Conservation (phyloP, 1,284 basidiomycete species). For the Tylopilus sp. region DNA sequence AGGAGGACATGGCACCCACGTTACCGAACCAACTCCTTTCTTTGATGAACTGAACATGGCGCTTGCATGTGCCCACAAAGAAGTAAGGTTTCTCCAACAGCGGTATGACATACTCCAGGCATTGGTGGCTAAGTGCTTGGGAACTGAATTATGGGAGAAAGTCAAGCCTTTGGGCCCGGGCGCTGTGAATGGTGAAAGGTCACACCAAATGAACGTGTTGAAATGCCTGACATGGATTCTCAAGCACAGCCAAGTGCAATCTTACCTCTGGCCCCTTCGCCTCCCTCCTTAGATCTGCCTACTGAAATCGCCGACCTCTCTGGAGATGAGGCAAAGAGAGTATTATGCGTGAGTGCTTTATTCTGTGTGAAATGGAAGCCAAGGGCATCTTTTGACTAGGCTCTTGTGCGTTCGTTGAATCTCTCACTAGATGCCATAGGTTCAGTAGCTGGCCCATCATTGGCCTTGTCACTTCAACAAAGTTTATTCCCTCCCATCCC, state of each 20-base stretch:
- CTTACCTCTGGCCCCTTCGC: neutral
- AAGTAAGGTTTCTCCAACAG: conserved; percentile 24
- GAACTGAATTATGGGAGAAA: conserved; percentile 6
- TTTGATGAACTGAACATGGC: conserved; percentile 28
- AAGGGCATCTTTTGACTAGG: conserved; percentile 8
- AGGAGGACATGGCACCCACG: conserved; percentile 12
- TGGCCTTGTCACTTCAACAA: neutral
- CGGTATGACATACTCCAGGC: conserved; percentile 25
- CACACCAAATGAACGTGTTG: neutral
- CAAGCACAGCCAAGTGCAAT: neutral
- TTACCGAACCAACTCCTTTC: conserved; percentile 16
- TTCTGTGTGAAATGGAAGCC: neutral
- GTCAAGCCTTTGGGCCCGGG: neutral
- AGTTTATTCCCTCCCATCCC: neutral
- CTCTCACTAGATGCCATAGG: conserved; percentile 4
- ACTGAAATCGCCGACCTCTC: conserved; percentile 19
- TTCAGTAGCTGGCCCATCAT: neutral
- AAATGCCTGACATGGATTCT: neutral
- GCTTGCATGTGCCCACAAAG: conserved; percentile 22
- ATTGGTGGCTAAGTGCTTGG: conserved; percentile 15
- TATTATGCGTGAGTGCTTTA: conserved; percentile 18
- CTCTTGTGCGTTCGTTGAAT: conserved; percentile 12
- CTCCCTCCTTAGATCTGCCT: conserved; percentile 5
- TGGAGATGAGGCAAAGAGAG: conserved; percentile 21
- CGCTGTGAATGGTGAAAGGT: neutral